These are phyloP conservation scores for Hysterangium stoloniferum DNA, from an alignment of 768 basidiomycete species.

Conservation along the genomic window DNA sequence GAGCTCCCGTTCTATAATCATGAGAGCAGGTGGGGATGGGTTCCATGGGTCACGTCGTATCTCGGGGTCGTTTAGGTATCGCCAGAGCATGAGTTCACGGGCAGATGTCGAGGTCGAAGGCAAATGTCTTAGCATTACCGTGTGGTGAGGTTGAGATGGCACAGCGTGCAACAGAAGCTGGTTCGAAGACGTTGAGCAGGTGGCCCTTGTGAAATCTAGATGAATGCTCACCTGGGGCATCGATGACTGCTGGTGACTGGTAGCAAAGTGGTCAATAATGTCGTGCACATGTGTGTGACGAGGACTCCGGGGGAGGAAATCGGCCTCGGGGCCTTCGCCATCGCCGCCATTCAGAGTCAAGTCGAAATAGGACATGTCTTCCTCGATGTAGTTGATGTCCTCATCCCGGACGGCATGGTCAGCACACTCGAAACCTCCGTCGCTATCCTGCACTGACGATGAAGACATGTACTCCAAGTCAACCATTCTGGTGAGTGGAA, in stretches of 20 bases:
- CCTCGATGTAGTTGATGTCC: conserved; percentile 6
- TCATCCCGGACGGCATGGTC: not conserved
- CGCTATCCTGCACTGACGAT: not conserved
- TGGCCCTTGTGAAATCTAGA: not conserved
- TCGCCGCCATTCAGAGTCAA: not conserved
- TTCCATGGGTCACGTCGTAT: conserved; percentile 10
- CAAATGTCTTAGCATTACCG: conserved; percentile 1
- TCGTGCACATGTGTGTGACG: not conserved
- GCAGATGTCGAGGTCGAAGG: not conserved
- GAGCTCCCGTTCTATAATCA: conserved; percentile 5
- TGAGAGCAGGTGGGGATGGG: conserved; percentile 4
- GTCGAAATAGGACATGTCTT: not conserved
- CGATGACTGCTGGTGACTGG: not conserved
- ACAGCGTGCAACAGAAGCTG: not conserved
- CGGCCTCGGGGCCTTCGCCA: not conserved
- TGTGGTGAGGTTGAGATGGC: not conserved
- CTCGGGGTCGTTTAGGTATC: not conserved
- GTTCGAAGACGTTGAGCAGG: not conserved
- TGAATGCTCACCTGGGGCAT: not conserved
- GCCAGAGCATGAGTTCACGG: conserved; percentile 6
- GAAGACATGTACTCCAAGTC: not conserved
- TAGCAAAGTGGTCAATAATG: not conserved
- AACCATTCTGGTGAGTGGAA: conserved; percentile 4
- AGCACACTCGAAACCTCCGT: not conserved
- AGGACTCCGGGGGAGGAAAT: not conserved